These are phyloP conservation scores for Stentor coeruleus DNA, from an alignment of 73 alveolate species.

Conservation along the genomic window DNA sequence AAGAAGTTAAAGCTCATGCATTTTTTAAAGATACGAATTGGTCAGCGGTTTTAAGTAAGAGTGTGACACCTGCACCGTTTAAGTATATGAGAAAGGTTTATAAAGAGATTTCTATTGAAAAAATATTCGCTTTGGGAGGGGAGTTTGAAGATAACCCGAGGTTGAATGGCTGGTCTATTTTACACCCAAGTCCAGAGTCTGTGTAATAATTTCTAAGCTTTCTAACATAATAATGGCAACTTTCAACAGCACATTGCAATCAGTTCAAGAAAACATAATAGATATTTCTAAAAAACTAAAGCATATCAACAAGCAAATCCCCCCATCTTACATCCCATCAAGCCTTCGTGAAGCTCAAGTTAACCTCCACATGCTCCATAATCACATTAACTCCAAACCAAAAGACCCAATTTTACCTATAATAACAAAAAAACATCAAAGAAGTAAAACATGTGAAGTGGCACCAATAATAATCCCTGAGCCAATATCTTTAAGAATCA, in stretches of 20 bases:
- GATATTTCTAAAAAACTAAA: not conserved
- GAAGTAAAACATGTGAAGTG: not conserved
- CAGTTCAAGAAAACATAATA: not conserved
- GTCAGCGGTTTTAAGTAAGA: conserved; percentile 48
- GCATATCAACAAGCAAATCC: not conserved
- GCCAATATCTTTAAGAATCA: not conserved
- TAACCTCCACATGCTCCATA: no score
- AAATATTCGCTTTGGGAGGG: not conserved
- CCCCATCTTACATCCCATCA: not conserved
- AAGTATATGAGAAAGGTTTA: conserved; percentile 14
- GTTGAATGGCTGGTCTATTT: conserved; percentile 20
- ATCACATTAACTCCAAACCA: not conserved
- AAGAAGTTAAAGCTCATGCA: conserved; percentile 79
- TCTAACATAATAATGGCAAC: no score
- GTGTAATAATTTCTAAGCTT: not conserved
- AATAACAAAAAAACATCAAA: not conserved
- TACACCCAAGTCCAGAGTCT: not conserved
- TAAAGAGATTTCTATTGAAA: not conserved
- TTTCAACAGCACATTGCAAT: not conserved
- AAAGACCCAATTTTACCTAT: no score
- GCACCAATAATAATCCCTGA: not conserved
- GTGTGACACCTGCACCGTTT: conserved; percentile 43
- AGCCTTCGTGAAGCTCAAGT: not conserved
- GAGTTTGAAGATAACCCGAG: not conserved
- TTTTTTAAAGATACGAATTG: conserved; percentile 76